Evolutionary conservation across 345 rosid species (phyloP).

Genomic region (Pseudoturritis turrita): DNA sequence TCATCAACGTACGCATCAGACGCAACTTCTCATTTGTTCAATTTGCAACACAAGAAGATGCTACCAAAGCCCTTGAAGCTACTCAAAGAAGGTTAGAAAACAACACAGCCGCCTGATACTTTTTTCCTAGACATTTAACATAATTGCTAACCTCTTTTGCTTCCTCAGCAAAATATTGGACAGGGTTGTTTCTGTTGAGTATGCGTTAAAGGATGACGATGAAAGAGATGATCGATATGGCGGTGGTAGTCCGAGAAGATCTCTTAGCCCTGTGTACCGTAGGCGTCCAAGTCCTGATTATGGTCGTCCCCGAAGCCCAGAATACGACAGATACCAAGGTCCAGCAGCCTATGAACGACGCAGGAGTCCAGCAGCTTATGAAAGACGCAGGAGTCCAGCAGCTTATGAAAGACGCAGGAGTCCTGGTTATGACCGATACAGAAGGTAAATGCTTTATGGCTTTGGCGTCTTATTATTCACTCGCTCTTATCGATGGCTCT

Average conservation of each 20-base stretch:
- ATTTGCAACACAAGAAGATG: slow-evolving; percentile 81
- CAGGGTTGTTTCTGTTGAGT: slow-evolving; percentile 78
- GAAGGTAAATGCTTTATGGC: neutral
- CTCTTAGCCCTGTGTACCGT: slow-evolving; percentile 58
- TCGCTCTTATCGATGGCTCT: neutral
- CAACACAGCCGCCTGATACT: neutral
- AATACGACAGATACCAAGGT: slow-evolving; percentile 56
- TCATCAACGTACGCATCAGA: slow-evolving; percentile 59
- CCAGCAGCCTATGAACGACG: slow-evolving; percentile 40
- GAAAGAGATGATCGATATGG: slow-evolving; percentile 52
- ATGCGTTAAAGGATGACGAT: slow-evolving; percentile 69
- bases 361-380: slow-evolving; percentile 50
- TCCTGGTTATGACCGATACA: too few species aligned
- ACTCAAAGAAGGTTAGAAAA: slow-evolving; percentile 58
- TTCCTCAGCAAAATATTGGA: slow-evolving; percentile 64
- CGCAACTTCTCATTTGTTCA: slow-evolving; percentile 84
- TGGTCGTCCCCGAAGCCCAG: slow-evolving; percentile 63
- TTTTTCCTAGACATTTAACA: neutral
- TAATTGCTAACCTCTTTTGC: neutral
- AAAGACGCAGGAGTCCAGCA: slow-evolving; percentile 37
- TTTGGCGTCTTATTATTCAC: neutral
- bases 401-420: slow-evolving; percentile 18
- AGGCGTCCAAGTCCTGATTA: slow-evolving; percentile 65
- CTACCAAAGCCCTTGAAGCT: slow-evolving; percentile 73
- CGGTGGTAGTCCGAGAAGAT: slow-evolving; percentile 59